Base-by-base conservation (phyloP, 2,329 filamentous ascomycete species). In the Arachnopeziza araneosa region DNA sequence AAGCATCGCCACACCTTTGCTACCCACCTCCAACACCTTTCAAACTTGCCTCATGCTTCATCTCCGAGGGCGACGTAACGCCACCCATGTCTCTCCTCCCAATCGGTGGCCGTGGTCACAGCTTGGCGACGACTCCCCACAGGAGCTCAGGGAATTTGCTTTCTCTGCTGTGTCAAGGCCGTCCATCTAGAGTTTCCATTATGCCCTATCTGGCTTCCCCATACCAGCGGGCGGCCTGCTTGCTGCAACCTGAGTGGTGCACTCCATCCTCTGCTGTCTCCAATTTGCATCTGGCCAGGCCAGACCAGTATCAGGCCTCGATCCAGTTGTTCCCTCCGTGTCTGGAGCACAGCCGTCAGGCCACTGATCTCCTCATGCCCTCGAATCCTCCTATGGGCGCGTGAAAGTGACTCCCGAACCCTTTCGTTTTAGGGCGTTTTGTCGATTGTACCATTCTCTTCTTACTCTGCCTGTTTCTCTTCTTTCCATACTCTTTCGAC, bases 391-490 rank as follows among this genome's bases (percentile, higher is more conserved):
- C 23, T 54, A n/a, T n/a, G 19, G 24, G 32, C 32, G 44, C 53
- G 49, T 58, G 51, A 56, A 62, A 60, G 49, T 50, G 54, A 60
- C 55, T 58, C 51, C 50, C 56, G 53, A 52, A 36, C n/a, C 56
- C 55, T 50, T 49, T 60, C 56, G 58, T 53, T 21, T 57, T 53
- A 55, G 59, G 53, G 54, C 56, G 24, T 24, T 63, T 58, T 17
- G 52, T 32, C 55, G 55, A 56, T 61, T 62, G 58, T 62, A 63
- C 62, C 60, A 63, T 59, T 64, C 62, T 55, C 50, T 58, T 64
- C 56, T 55, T 59, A 56, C 59, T 54, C 50, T 60, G 60, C 55
- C 59, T 14, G 36, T 44, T 60, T 52, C 24, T 30, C 24, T 30
- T 30, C 19, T 50, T 36, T 62, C 53, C 62, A 59, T 55, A 55